Base-by-base conservation (phyloP, 2,329 filamentous ascomycete genomes). In the Penicillium decumbens region DNA sequence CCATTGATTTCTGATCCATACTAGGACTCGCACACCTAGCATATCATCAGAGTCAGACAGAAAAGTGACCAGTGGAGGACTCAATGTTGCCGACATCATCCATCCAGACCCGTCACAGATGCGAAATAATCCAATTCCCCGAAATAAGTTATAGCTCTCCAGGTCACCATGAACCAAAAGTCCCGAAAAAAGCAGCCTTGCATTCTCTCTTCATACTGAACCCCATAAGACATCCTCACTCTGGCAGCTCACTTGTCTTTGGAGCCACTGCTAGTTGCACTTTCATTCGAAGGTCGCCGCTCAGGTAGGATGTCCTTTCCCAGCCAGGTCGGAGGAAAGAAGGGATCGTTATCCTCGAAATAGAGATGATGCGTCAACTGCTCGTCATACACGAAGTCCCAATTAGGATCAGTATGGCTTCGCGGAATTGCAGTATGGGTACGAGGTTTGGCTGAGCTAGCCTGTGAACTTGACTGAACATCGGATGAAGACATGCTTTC, bases 321-420 rank as follows among this genome's bases (percentile, higher is more conserved):
- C 6, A 66, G 47, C 58, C 60, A 60, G 32, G 39, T 55, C 3
- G 65, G 65, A 24, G 65, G 64, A 38, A 70, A 70, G 49, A 70
- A 70, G 44, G 59, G 57, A 29, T 64, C 63, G 41, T 69, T 68
- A 40, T 70, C 66, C 49, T 69, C 65, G 25, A 64, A 69, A 45
- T 67, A 61, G 15, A 69, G 65, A 50, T 63, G 59, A 55, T 70
- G 65, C 25, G 62, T 60, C 15, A 66, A 6, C 15, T 37, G 20
- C 20, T 63, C 55, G 4, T 59, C 55, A 20, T 62, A 49, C n/a
- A 46, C 35, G 10, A 45, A 50, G 15, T 41, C 41, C 24, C 37
- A 47, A 1, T 24, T 50, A 13, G 42, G 20, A 10, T 45, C 38
- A 13, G 32, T 37, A 29, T 45, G 38, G 45, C 20, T 35, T 28